Evolutionary conservation across 441 rosid genomes (phyloP), one percentile per base, ranked within the genome.

Genomic region (Populus tomentosa): DNA sequence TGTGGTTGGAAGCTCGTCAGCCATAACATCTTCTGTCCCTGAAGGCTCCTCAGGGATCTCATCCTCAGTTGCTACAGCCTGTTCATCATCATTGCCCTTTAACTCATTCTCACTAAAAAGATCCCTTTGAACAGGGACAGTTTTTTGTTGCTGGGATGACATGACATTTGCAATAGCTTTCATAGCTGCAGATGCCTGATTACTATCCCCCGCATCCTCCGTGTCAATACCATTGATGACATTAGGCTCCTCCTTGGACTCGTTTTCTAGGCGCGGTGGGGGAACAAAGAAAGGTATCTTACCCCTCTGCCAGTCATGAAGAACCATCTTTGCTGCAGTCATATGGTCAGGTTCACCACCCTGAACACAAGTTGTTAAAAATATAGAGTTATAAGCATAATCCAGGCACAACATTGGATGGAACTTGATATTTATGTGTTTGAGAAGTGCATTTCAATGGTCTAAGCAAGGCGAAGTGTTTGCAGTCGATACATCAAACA

Each of bases 281-380:
- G 97, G 89, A 9, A 95, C 92, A 46, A 94, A 93, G 87, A 94
- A 94, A 21, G 98, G 98, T 78, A 94, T 92, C 62, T 71, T 90
- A 30, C 99, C 98, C 75, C 99, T 90, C 85, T 96, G 99, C 99
- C 99, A 92, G 85, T 96, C 99, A 70, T 92, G 98, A 67, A 96
- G 98, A 68, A 94, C 82, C 98, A 94, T 96, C 90, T 94, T 96
- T 3, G 98, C 98, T 14, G 88, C 97, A 14, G 99, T 92, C 77
- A 78, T 87, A 77, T 88, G 75, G 79, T 95, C 97, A 53, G 96
- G 98, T 84, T 95, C 99, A 33, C 98, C 99, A 61, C 97, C 99
- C 98, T 93, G 83, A 5, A 80, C 46, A 10, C 46, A 40, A 3
- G 46, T 40, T 40, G 11, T 38, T 38, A 1, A 40, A 40, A 3